Percentiles rank a stretch among this genome's conserved stretches.
phyloP scores from a whole-genome alignment of 2,329 filamentous ascomycete genomes.

The Epicoccum sorghinum region DNA sequence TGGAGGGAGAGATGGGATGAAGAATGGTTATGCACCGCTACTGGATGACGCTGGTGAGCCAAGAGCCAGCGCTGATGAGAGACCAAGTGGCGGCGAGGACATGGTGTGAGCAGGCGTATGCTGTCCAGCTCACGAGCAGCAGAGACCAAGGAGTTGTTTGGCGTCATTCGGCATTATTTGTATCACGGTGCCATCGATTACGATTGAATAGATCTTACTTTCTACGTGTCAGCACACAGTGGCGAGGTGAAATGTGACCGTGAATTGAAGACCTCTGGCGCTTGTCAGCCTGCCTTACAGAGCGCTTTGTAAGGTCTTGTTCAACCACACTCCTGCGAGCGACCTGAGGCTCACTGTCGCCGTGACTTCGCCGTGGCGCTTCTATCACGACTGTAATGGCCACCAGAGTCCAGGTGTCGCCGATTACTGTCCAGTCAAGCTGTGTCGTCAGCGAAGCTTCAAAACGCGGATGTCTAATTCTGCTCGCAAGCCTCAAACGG shows the following conservation, averaged over 20 bases:
- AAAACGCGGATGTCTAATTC: background rate
- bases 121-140: background rate
- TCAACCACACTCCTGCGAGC: too few species aligned
- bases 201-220: too few species aligned
- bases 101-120: conserved; percentile 1
- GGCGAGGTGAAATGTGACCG: too few species aligned
- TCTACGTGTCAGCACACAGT: too few species aligned
- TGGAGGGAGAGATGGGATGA: background rate
- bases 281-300: too few species aligned
- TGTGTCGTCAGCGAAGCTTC: background rate
- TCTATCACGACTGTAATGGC: too few species aligned
- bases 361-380: too few species aligned
- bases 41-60: conserved; percentile 19
- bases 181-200: background rate
- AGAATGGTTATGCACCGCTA: conserved; percentile 30
- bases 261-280: too few species aligned
- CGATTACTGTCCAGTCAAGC: background rate
- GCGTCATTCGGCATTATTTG: background rate
- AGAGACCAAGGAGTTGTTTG: background rate
- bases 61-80: conserved; percentile 14
- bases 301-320: too few species aligned
- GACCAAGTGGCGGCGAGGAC: conserved; percentile 3
- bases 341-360: too few species aligned
- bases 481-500: conserved; percentile 19
- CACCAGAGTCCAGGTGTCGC: background rate